phyloP scores from a whole-genome alignment of 352 stramenopile species.

The Phytophthora tubulina region DNA sequence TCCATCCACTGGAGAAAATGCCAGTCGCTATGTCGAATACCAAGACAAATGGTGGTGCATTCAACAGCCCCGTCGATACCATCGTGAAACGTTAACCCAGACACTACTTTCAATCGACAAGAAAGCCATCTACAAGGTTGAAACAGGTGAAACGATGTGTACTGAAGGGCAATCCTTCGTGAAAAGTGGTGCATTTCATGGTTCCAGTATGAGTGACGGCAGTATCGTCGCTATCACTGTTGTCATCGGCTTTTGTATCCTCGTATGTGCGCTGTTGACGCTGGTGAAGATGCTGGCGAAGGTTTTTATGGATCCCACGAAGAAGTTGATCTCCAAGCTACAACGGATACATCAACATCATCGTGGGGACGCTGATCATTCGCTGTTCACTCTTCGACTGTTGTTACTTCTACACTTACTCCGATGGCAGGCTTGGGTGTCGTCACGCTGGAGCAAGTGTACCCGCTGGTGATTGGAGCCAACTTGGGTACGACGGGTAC shows the following conservation, averaged over 20 bases:
- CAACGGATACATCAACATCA: conserved; percentile 89
- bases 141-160: conserved; percentile 39
- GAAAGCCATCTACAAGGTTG: conserved; percentile 41
- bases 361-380: conserved; percentile 87
- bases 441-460: conserved; percentile 88
- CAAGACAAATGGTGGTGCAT: conserved; percentile 38
- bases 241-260: conserved; percentile 46
- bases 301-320: conserved; percentile 79
- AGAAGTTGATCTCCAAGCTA: conserved; percentile 83
- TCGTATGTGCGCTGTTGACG: conserved; percentile 51
- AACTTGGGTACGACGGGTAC: conserved; percentile 93
- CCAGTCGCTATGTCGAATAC: conserved; percentile 45
- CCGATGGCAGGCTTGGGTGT: conserved; percentile 90
- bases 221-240: conserved; percentile 53
- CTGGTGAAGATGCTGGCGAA: conserved; percentile 60
- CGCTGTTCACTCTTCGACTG: conserved; percentile 87
- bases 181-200: conserved; percentile 42
- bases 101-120: conserved; percentile 48
- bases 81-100: conserved; percentile 46
- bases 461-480: conserved; percentile 90
- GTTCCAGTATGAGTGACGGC: conserved; percentile 40
- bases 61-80: conserved; percentile 49
- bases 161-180: conserved; percentile 39
- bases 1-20: conserved; percentile 62
- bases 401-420: conserved; percentile 89